These are phyloP conservation scores for Protostelium mycophagum DNA, from an alignment of 78 protist species.

Conservation along the genomic window DNA sequence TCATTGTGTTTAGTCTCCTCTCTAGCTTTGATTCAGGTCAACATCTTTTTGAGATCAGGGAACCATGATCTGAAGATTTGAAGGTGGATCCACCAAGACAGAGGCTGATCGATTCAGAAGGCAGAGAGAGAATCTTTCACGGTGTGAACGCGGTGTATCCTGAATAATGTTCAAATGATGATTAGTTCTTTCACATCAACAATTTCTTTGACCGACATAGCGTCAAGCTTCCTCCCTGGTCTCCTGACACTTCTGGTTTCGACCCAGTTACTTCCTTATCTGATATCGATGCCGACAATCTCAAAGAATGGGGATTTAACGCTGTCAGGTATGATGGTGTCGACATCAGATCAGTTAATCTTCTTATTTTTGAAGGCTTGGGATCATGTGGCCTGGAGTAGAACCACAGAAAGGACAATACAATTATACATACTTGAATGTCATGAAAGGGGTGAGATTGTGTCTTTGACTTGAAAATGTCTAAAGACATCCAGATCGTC, in stretches of 20 bases:
- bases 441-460: background rate
- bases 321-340: conserved; percentile 66
- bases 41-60: too few relatives aligned
- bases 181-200: too few relatives aligned
- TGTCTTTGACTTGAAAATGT: background rate
- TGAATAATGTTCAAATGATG: background rate
- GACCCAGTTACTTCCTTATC: conserved; percentile 38
- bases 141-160: conserved; percentile 77
- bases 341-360: too few relatives aligned
- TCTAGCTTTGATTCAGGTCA: too few relatives aligned
- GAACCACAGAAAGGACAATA: conserved; percentile 36
- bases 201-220: background rate
- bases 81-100: conserved; percentile 23
- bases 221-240: conserved; percentile 65
- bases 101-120: conserved; percentile 46
- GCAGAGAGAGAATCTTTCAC: conserved; percentile 68
- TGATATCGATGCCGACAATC: conserved; percentile 24
- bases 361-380: background rate
- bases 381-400: conserved; percentile 80
- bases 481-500: conserved; percentile 12
- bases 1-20: too few relatives aligned
- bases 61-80: conserved; percentile 17
- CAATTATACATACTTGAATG: conserved; percentile 64
- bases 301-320: conserved; percentile 63
- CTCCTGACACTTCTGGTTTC: conserved; percentile 38